phyloP scores from a whole-genome alignment of 192 early-diverging fungal genomes.

The Umbelopsis sp. region DNA sequence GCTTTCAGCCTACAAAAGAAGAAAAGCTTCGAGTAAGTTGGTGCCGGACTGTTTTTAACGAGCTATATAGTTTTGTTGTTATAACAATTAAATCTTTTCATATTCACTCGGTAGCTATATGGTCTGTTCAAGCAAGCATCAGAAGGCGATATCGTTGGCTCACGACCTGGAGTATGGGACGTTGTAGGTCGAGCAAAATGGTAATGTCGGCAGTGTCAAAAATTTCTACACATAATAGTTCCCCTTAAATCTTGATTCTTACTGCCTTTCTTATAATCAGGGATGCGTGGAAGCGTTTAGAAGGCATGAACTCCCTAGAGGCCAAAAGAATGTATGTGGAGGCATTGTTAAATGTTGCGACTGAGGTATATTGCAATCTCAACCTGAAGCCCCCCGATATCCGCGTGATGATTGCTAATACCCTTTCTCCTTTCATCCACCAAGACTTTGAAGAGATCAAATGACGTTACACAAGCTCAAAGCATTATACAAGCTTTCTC shows the following conservation, averaged over 20 bases:
- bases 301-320: conserved; percentile 51
- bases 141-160: conserved; percentile 35
- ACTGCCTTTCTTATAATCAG: conserved; percentile 1
- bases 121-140: conserved; percentile 55
- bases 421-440: not conserved
- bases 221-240: not conserved
- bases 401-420: conserved; percentile 7
- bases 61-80: not conserved
- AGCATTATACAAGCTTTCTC: conserved; percentile 41
- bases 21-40: conserved; percentile 36
- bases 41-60: not conserved
- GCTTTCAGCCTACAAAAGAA: conserved; percentile 43
- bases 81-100: not conserved
- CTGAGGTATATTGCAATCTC: conserved; percentile 22
- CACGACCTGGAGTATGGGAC: conserved; percentile 49
- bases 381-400: not conserved
- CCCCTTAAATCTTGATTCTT: not conserved
- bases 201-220: conserved; percentile 5
- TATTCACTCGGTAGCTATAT: conserved; percentile 43
- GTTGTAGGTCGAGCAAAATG: conserved; percentile 52
- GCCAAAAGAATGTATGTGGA: conserved; percentile 44
- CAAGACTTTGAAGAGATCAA: conserved; percentile 17
- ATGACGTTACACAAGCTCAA: conserved; percentile 32
- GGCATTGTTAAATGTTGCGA: conserved; percentile 24
- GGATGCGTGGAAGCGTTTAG: conserved; percentile 45